Evolutionary conservation across 768 basidiomycete genomes (phyloP).

Genomic region (Albatrellus ellisii): DNA sequence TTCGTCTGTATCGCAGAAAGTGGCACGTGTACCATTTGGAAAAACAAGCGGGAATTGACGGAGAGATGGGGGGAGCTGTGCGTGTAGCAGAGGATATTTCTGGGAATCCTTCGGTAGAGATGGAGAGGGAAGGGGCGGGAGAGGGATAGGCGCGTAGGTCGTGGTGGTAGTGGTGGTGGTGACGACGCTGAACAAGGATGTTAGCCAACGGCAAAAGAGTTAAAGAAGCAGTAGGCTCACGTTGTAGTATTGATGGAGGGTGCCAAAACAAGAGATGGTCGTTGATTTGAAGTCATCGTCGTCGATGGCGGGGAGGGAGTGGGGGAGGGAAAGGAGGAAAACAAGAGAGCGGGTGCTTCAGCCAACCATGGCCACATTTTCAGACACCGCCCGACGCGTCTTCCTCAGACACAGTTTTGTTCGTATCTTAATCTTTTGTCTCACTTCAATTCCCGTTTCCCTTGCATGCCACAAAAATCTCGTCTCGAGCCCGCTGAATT

Average conservation of each 20-base stretch:
- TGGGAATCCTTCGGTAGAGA: slow-evolving; percentile 66
- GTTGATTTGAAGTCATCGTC: slow-evolving; percentile 49
- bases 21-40: slow-evolving; percentile 69
- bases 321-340: slow-evolving; percentile 15
- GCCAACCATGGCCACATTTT: slow-evolving; percentile 3
- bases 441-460: neutral
- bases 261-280: slow-evolving; percentile 59
- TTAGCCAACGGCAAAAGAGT: neutral
- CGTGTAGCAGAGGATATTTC: slow-evolving; percentile 65
- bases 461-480: neutral
- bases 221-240: slow-evolving; percentile 29
- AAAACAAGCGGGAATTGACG: slow-evolving; percentile 69
- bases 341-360: slow-evolving; percentile 6
- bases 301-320: slow-evolving; percentile 15
- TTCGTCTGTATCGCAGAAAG: slow-evolving; percentile 55
- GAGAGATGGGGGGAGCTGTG: slow-evolving; percentile 58
- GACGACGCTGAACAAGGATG: slow-evolving; percentile 43
- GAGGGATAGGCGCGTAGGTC: slow-evolving; percentile 75
- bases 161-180: slow-evolving; percentile 90
- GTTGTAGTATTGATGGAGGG: slow-evolving; percentile 80
- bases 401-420: neutral
- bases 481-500: neutral
- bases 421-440: no score
- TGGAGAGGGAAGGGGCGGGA: slow-evolving; percentile 63
- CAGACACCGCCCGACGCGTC: slow-evolving; percentile 3